A percentile compares a stretch with the other conserved stretches of the same genome.
phyloP scores from a whole-genome alignment of 352 stramenopile species.

The Phytopythium aichiense region DNA sequence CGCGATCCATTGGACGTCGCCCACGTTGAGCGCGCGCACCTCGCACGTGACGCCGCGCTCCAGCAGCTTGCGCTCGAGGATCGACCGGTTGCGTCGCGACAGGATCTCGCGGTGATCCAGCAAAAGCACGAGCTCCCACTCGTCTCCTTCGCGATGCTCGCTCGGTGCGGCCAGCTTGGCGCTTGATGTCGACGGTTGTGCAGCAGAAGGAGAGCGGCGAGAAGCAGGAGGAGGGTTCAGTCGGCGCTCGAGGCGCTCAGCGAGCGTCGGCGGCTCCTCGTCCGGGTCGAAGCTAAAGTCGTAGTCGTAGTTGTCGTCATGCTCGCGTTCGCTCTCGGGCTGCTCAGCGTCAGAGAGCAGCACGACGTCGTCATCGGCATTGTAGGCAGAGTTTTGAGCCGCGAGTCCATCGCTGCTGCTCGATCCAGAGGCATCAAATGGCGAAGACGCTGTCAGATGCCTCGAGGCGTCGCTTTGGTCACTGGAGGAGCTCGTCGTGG shows the following conservation, averaged over 20 bases:
- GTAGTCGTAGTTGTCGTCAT: constrained; percentile 1
- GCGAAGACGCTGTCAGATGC: background rate
- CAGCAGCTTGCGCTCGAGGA: constrained; percentile 78
- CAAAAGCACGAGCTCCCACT: constrained; percentile 75
- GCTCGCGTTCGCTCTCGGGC: background rate
- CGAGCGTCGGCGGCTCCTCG: constrained; percentile 7
- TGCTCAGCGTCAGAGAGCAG: background rate
- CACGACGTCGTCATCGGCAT: background rate
- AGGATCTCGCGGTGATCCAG: constrained; percentile 83
- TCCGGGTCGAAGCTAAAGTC: constrained; percentile 6
- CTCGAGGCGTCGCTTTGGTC: background rate
- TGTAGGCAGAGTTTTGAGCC: background rate
- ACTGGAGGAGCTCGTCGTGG: background rate
- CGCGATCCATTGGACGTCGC: constrained; percentile 78
- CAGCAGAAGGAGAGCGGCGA: no score
- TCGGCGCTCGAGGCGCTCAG: constrained; percentile 6
- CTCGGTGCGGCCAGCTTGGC: background rate
- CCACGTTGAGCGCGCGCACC: constrained; percentile 67
- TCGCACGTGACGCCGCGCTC: constrained; percentile 79
- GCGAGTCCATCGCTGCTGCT: background rate
- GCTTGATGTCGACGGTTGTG: background rate
- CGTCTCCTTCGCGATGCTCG: constrained; percentile 27
- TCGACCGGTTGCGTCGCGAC: constrained; percentile 61
- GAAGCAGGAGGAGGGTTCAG: background rate
- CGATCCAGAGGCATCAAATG: background rate